phyloP scores from a whole-genome alignment of 345 rosid species.

The Aethionema arabicum region DNA sequence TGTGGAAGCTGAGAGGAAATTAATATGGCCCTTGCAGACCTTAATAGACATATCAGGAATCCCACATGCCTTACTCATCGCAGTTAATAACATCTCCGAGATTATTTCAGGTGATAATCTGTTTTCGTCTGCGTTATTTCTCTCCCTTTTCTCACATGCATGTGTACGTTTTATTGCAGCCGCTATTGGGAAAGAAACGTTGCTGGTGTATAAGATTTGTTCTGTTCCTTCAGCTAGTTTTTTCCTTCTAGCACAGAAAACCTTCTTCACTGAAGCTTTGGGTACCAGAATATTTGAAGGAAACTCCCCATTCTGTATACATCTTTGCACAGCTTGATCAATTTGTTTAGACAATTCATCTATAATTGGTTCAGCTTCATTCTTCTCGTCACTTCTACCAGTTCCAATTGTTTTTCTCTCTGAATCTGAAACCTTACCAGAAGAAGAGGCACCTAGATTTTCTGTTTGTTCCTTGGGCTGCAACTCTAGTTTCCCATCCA shows the following conservation, averaged over 20 bases:
- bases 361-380: constrained; percentile 41
- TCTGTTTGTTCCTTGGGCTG: constrained; percentile 41
- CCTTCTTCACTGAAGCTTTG: constrained; percentile 67
- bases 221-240: constrained; percentile 61
- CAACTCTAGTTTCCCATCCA: constrained; percentile 63
- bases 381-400: constrained; percentile 36
- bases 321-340: constrained; percentile 48
- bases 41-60: constrained; percentile 46
- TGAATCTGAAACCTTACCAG: constrained; percentile 39
- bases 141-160: constrained; percentile 37
- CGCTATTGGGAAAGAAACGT: constrained; percentile 77
- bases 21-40: constrained; percentile 85
- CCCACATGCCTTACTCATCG: constrained; percentile 42
- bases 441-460: constrained; percentile 38
- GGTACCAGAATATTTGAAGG: constrained; percentile 56
- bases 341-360: constrained; percentile 52
- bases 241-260: constrained; percentile 58
- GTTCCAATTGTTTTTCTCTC: constrained; percentile 32
- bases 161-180: constrained; percentile 48
- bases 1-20: constrained; percentile 49
- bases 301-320: constrained; percentile 48
- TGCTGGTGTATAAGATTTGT: constrained; percentile 69
- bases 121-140: constrained; percentile 34
- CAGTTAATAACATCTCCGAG: constrained; percentile 60
- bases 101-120: constrained; percentile 44